These are phyloP conservation scores for Candida dubliniensis DNA, from an alignment of 1,139 yeast species.

Conservation along the genomic window DNA sequence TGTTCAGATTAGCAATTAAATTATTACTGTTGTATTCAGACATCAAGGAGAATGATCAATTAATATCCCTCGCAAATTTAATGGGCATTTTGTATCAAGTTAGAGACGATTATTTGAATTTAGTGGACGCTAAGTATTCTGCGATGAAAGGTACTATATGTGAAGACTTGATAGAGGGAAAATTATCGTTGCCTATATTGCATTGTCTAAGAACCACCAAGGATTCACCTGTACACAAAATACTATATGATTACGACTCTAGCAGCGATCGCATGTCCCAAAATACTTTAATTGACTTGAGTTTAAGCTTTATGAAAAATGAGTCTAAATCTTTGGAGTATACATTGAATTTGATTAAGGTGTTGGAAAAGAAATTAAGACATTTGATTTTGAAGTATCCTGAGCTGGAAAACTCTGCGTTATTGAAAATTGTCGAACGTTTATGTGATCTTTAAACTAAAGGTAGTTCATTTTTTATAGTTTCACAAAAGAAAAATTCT, in stretches of 20 bases:
- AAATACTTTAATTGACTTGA: slow-evolving; percentile 18
- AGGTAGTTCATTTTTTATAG: slow-evolving; percentile 8
- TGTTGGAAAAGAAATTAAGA: slow-evolving; percentile 6
- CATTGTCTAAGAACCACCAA: slow-evolving; percentile 41
- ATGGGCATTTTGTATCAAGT: slow-evolving; percentile 82
- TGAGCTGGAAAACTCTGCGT: slow-evolving; percentile 1
- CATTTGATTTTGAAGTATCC: slow-evolving; percentile 2
- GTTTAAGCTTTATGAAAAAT: slow-evolving; percentile 23
- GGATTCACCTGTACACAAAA: slow-evolving; percentile 25
- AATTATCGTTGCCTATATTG: slow-evolving; percentile 79
- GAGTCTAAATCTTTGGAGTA: slow-evolving; percentile 10
- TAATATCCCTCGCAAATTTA: slow-evolving; percentile 69
- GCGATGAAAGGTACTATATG: slow-evolving; percentile 72
- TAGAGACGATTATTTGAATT: slow-evolving; percentile 75
- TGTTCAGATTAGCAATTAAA: slow-evolving; percentile 70
- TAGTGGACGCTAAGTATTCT: slow-evolving; percentile 48
- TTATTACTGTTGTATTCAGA: slow-evolving; percentile 48
- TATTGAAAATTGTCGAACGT: slow-evolving; percentile 8
- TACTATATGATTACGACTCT: slow-evolving; percentile 20
- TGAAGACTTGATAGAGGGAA: slow-evolving; percentile 88
- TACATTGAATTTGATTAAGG: slow-evolving; percentile 9
- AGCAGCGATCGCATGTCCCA: slow-evolving; percentile 20
- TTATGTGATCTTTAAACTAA: slow-evolving; percentile 10
- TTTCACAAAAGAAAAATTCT: slow-evolving; percentile 23
- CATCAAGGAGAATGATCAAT: slow-evolving; percentile 12